phyloP scores from a whole-genome alignment of 257 asterid genomes.

The Dorcoceras hygrometricum region DNA sequence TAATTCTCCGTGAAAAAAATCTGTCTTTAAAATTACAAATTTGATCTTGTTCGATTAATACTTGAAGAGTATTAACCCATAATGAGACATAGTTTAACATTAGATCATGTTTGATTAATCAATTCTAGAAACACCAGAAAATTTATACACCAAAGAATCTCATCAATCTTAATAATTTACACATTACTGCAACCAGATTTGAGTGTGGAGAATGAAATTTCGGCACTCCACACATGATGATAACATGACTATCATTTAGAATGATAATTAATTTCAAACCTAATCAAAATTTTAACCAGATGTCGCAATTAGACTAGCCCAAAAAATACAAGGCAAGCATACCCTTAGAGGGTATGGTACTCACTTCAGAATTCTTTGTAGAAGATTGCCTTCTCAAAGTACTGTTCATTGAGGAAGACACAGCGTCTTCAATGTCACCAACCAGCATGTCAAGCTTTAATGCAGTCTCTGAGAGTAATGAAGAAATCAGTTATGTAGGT shows the following conservation, averaged over 20 bases:
- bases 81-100: not conserved
- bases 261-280: slow-evolving; percentile 1
- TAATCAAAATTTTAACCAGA: not conserved
- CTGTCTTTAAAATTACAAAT: not conserved
- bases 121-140: not conserved
- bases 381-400: slow-evolving; percentile 60
- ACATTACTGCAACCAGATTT: not conserved
- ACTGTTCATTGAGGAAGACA: slow-evolving; percentile 62
- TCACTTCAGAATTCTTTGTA: slow-evolving; percentile 56
- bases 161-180: slow-evolving; percentile 12
- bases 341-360: slow-evolving; percentile 36
- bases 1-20: not conserved
- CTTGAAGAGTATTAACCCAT: slow-evolving; percentile 1
- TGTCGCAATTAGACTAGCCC: slow-evolving; percentile 16
- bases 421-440: slow-evolving; percentile 95
- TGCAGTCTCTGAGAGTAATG: slow-evolving; percentile 66
- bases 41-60: not conserved
- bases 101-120: slow-evolving; percentile 14
- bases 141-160: not conserved
- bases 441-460: slow-evolving; percentile 82
- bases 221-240: not conserved
- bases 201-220: not conserved
- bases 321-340: slow-evolving; percentile 18
- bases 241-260: not conserved
- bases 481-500: slow-evolving; percentile 20